A percentile compares a stretch with the other conserved stretches of the same genome.
These are phyloP conservation scores for Flaveria bidentis DNA, from an alignment of 129 eudicot genomes.

Conservation along the genomic window DNA sequence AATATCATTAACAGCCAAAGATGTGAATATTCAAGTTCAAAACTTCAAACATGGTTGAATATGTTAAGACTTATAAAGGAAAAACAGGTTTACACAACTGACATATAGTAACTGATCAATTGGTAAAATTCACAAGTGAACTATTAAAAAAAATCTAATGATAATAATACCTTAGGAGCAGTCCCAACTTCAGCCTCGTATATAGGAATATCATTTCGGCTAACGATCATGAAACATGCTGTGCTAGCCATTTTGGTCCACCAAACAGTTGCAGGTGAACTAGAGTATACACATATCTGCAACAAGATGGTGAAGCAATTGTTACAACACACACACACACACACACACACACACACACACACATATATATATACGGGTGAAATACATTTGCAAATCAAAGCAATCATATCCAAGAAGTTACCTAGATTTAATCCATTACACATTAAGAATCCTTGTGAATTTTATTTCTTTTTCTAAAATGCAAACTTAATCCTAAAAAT, in stretches of 20 bases:
- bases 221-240: slow-evolving; percentile 97
- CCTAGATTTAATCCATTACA: neutral
- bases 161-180: slow-evolving; percentile 69
- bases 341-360: too few species aligned
- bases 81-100: neutral
- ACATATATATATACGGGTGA: neutral
- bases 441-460: neutral
- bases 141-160: neutral
- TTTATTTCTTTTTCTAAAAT: neutral
- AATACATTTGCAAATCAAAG: neutral
- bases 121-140: neutral
- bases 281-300: slow-evolving; percentile 18
- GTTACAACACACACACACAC: neutral
- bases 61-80: neutral
- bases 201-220: slow-evolving; percentile 92
- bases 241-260: slow-evolving; percentile 71
- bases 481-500: neutral
- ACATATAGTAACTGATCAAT: neutral
- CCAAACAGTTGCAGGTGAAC: neutral
- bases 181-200: slow-evolving; percentile 98
- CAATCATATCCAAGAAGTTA: neutral
- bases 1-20: neutral
- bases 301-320: neutral
- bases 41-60: neutral
- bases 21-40: slow-evolving; percentile 2